Percentiles rank a stretch among this genome's conserved stretches.
These are phyloP conservation scores for Aureobasidium sp. DNA, from an alignment of 2,329 filamentous ascomycete species.

Conservation along the genomic window DNA sequence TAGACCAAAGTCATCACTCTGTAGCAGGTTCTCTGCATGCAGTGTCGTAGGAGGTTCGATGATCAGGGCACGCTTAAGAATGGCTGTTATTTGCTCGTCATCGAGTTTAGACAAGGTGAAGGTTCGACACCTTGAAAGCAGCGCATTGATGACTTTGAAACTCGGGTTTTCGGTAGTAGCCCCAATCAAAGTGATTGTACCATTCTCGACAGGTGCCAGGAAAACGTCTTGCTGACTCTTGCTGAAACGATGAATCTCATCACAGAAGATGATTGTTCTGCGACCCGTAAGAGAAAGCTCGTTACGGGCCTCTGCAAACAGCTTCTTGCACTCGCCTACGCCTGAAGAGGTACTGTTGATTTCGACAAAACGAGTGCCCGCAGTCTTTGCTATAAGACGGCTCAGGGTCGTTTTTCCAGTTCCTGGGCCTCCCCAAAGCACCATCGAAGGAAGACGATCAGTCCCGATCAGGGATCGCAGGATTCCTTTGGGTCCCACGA, in stretches of 20 bases:
- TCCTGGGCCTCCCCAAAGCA: slow-evolving; percentile 78
- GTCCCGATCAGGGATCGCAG: slow-evolving; percentile 79
- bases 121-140: slow-evolving; percentile 82
- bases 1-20: slow-evolving; percentile 61
- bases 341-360: slow-evolving; percentile 89
- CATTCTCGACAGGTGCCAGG: slow-evolving; percentile 82
- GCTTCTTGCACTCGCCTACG: slow-evolving; percentile 84
- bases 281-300: slow-evolving; percentile 75
- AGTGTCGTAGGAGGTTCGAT: slow-evolving; percentile 16
- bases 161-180: slow-evolving; percentile 96
- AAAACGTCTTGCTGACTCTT: slow-evolving; percentile 95
- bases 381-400: slow-evolving; percentile 75
- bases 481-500: slow-evolving; percentile 79
- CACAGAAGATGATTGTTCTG: slow-evolving; percentile 94
- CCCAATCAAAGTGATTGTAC: slow-evolving; percentile 83
- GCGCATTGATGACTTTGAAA: slow-evolving; percentile 82
- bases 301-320: slow-evolving; percentile 76
- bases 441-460: slow-evolving; percentile 85
- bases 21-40: slow-evolving; percentile 36
- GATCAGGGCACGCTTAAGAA: slow-evolving; percentile 67
- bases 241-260: slow-evolving; percentile 89
- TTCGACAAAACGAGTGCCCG: slow-evolving; percentile 82
- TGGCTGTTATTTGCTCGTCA: slow-evolving; percentile 62
- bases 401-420: slow-evolving; percentile 91
- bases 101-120: slow-evolving; percentile 76